A percentile compares a stretch with the other conserved stretches of the same genome.
Evolutionary conservation across 2,329 filamentous ascomycete genomes (phyloP).

Genomic region (Microascus cirrosus): DNA sequence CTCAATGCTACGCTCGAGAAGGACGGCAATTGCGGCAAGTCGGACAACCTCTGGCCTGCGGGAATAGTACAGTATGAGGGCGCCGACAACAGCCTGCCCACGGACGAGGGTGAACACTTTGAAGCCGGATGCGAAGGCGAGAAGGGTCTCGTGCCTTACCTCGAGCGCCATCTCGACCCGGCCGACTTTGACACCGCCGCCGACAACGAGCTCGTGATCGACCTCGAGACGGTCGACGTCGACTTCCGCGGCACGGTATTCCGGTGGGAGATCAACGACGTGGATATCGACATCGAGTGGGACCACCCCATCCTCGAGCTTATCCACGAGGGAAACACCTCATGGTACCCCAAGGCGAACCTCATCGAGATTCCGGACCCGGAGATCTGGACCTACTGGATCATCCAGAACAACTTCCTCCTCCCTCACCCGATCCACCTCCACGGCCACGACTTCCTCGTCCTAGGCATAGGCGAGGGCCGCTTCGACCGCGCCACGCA

Average conservation of each 20-base stretch:
- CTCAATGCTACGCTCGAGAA: slow-evolving; percentile 22
- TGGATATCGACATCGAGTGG: slow-evolving; percentile 24
- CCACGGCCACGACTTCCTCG: slow-evolving; percentile 24
- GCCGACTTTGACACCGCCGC: slow-evolving; percentile 12
- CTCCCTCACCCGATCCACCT: slow-evolving; percentile 35
- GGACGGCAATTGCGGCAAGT: slow-evolving; percentile 16
- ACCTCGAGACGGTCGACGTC: slow-evolving; percentile 9
- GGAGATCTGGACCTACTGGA: slow-evolving; percentile 18
- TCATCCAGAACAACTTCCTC: slow-evolving; percentile 16
- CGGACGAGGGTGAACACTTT: slow-evolving; percentile 13
- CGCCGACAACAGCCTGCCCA: slow-evolving; percentile 17
- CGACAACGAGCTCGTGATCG: slow-evolving; percentile 10
- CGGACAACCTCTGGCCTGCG: slow-evolving; percentile 18
- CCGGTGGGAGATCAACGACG: slow-evolving; percentile 20
- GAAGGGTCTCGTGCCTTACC: slow-evolving; percentile 11
- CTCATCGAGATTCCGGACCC: slow-evolving; percentile 9
- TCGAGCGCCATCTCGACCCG: slow-evolving; percentile 12
- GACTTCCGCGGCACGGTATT: slow-evolving; percentile 8
- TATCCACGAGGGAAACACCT: slow-evolving; percentile 9
- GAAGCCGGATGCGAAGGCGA: slow-evolving; percentile 11
- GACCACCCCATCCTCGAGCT: slow-evolving; percentile 22
- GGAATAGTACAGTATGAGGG: slow-evolving; percentile 24
- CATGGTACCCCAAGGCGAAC: slow-evolving; percentile 10
- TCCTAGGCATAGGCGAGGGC: slow-evolving; percentile 14
- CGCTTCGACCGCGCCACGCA: slow-evolving; percentile 8